Evolutionary conservation across 495 filamentous ascomycete species (phyloP).

Genomic region (Lophiostoma macrostomum): DNA sequence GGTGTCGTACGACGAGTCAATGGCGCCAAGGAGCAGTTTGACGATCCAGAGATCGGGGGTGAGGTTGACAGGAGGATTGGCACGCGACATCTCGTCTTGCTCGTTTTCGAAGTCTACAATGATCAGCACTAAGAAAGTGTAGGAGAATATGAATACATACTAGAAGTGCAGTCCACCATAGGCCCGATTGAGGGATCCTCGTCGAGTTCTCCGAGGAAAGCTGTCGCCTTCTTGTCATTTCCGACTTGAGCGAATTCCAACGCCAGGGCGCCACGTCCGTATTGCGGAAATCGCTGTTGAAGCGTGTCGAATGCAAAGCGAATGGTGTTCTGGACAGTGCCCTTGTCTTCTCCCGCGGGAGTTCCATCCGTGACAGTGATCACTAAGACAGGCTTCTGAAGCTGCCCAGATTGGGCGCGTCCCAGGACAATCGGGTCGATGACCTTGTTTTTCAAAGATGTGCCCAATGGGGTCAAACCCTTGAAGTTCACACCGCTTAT

Average conservation of each 20-base stretch:
- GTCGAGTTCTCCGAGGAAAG: constrained; percentile 62
- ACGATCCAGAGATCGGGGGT: constrained; percentile 68
- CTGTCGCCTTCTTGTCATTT: constrained; percentile 62
- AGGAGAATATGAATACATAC: constrained; percentile 42
- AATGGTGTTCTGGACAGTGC: constrained; percentile 52
- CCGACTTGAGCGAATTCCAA: constrained; percentile 77
- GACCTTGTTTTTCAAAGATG: constrained; percentile 58
- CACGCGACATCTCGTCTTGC: constrained; percentile 60
- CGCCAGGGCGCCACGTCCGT: constrained; percentile 53
- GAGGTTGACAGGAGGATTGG: constrained; percentile 54
- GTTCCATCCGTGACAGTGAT: constrained; percentile 72
- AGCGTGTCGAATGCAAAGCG: constrained; percentile 49
- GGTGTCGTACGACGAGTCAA: constrained; percentile 62
- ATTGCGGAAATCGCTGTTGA: constrained; percentile 44
- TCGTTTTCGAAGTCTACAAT: constrained; percentile 62
- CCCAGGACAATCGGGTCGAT: constrained; percentile 57
- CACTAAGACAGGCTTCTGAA: constrained; percentile 64
- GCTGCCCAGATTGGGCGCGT: constrained; percentile 47
- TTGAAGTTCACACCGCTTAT: constrained; percentile 59
- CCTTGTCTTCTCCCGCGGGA: constrained; percentile 54
- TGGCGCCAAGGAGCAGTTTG: constrained; percentile 68
- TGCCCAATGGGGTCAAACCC: constrained; percentile 67
- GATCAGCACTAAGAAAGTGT: constrained; percentile 18
- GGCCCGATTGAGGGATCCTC: constrained; percentile 60
- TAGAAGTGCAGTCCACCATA: constrained; percentile 70